These are phyloP conservation scores for Madurella fahalii DNA, from an alignment of 2,329 filamentous ascomycete species.

Conservation along the genomic window DNA sequence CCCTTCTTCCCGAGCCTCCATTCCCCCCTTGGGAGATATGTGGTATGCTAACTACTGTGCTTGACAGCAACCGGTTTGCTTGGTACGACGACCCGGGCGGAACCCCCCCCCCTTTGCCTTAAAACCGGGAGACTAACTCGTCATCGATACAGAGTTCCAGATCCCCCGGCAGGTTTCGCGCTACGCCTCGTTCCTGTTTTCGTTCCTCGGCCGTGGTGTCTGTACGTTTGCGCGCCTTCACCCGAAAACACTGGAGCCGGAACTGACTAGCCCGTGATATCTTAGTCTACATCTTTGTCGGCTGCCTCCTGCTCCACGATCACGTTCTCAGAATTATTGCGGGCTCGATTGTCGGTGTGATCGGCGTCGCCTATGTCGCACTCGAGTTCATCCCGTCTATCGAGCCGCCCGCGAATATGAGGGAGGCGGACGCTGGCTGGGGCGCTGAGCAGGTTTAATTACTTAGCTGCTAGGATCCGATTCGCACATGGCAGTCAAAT, in stretches of 20 bases:
- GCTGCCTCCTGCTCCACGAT: constrained; percentile 73
- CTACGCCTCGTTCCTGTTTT: constrained; percentile 97
- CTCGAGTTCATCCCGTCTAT: constrained; percentile 76
- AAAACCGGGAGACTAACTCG: neutral
- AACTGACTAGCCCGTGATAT: neutral
- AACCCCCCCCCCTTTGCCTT: neutral
- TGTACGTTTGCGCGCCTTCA: constrained; percentile 58
- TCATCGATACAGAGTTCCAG: constrained; percentile 66
- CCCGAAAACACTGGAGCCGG: neutral
- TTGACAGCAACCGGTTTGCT: constrained; percentile 62
- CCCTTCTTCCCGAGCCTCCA: neutral
- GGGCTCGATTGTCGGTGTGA: constrained; percentile 70
- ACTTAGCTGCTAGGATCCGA: neutral
- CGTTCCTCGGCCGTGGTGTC: constrained; percentile 88
- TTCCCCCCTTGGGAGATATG: neutral
- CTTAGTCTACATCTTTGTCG: constrained; percentile 92
- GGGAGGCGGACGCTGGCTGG: constrained; percentile 71
- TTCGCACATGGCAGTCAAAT: neutral
- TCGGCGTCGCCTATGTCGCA: constrained; percentile 72
- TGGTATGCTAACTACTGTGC: neutral
- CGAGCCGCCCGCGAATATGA: constrained; percentile 77
- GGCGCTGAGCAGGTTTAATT: constrained; percentile 70
- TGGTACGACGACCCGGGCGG: constrained; percentile 34
- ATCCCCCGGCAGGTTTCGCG: constrained; percentile 88
- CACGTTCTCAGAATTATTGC: constrained; percentile 66